Evolutionary conservation across 202 grass and related monocot species (phyloP).

Genomic region (Miscanthus sacchariflorus): DNA sequence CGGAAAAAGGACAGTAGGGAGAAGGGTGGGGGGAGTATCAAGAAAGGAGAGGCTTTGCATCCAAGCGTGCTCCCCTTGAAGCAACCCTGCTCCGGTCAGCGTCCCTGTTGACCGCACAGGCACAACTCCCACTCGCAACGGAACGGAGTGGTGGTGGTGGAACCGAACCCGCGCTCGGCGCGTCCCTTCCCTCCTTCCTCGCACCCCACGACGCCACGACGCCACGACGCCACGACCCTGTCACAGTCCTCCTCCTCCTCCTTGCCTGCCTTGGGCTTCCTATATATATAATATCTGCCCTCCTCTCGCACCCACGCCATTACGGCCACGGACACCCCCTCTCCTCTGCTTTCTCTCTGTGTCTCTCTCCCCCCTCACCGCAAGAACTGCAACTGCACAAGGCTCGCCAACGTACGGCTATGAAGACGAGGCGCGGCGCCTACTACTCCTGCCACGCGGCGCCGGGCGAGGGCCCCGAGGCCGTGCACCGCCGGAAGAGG

Average conservation of each 20-base stretch:
- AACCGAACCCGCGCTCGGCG: neutral
- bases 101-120: conserved; percentile 50
- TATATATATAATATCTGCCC: conserved; percentile 58
- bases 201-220: neutral
- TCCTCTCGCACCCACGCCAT: neutral
- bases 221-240: neutral
- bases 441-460: conserved; percentile 33
- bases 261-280: neutral
- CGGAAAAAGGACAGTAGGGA: neutral
- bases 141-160: conserved; percentile 15
- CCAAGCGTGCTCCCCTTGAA: conserved; percentile 69
- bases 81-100: conserved; percentile 55
- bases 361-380: neutral
- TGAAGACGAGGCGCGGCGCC: conserved; percentile 59
- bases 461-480: neutral
- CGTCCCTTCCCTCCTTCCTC: neutral
- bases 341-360: neutral
- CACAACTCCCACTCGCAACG: conserved; percentile 8
- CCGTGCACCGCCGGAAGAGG: conserved; percentile 44
- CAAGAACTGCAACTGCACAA: conserved; percentile 5
- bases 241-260: neutral
- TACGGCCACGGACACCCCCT: neutral
- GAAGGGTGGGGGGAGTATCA: conserved; percentile 41
- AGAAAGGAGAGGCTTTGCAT: conserved; percentile 61
- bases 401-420: neutral